Evolutionary conservation across 2,329 filamentous ascomycete genomes (phyloP).

Genomic region (Diplodia corticola): DNA sequence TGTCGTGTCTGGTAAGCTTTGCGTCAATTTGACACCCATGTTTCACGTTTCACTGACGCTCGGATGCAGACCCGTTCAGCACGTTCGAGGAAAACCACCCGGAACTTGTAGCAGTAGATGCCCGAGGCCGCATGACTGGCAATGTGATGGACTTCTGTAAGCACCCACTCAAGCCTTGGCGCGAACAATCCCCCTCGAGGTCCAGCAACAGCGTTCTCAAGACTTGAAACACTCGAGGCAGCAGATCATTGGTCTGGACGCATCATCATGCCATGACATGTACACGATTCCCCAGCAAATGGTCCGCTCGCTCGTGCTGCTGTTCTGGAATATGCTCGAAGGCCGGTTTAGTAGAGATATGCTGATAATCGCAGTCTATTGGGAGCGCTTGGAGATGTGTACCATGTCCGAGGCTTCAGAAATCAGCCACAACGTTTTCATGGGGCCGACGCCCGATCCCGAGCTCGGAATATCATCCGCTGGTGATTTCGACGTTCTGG

Average conservation of each 20-base stretch:
- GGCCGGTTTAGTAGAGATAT: background rate
- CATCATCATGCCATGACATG: background rate
- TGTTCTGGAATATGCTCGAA: background rate
- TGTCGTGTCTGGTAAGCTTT: slow-evolving; percentile 59
- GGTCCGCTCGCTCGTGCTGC: background rate
- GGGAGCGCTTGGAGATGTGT: slow-evolving; percentile 90
- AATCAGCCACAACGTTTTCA: slow-evolving; percentile 85
- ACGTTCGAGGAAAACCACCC: slow-evolving; percentile 70
- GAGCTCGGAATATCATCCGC: slow-evolving; percentile 47
- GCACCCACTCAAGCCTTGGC: slow-evolving; percentile 28
- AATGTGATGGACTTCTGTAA: slow-evolving; percentile 80
- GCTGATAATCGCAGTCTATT: slow-evolving; percentile 57
- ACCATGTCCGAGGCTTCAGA: slow-evolving; percentile 87
- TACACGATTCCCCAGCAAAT: background rate
- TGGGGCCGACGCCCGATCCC: slow-evolving; percentile 81
- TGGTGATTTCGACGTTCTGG: slow-evolving; percentile 75
- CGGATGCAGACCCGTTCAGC: slow-evolving; percentile 58
- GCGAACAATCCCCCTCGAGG: background rate
- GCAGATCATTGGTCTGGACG: background rate
- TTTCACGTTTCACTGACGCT: slow-evolving; percentile 36
- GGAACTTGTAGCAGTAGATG: slow-evolving; percentile 74
- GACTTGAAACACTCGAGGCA: background rate
- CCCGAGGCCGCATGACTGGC: slow-evolving; percentile 69
- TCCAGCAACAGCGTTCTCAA: background rate
- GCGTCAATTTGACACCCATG: slow-evolving; percentile 25